Evolutionary conservation across 441 rosid species (phyloP).

Genomic region (Bruguiera hainesii): DNA sequence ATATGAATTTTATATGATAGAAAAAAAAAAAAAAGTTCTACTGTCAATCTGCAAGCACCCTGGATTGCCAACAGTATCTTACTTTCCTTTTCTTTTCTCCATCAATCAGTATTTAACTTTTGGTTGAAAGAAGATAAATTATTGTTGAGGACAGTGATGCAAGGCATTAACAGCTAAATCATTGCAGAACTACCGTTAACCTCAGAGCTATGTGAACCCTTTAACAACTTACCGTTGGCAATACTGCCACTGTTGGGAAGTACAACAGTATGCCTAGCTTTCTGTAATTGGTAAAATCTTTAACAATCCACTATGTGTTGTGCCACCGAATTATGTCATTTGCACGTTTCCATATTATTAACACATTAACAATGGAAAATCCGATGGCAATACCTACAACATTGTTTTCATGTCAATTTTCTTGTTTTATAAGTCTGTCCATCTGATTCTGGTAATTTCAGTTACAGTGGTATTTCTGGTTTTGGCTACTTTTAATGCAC

Average conservation of each 20-base stretch:
- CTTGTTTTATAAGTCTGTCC: not conserved
- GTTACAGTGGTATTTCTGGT: conserved; percentile 2
- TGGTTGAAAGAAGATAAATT: too few relatives aligned
- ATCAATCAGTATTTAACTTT: too few relatives aligned
- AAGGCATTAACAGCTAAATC: too few relatives aligned
- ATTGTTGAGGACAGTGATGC: too few relatives aligned
- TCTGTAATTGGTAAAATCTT: not conserved
- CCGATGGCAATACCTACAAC: not conserved
- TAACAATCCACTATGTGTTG: not conserved
- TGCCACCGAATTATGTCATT: conserved; percentile 1
- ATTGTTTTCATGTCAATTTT: not conserved
- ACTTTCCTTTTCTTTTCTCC: too few relatives aligned
- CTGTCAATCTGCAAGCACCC: not conserved
- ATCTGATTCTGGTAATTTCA: not conserved
- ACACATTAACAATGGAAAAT: conserved; percentile 3
- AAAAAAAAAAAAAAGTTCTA: too few relatives aligned
- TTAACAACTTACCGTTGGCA: too few relatives aligned
- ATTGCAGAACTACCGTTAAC: too few relatives aligned
- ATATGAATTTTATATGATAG: too few relatives aligned
- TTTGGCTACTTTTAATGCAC: conserved; percentile 3
- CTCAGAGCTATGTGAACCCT: too few relatives aligned
- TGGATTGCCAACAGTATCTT: not conserved
- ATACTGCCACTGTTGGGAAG: not conserved
- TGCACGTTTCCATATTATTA: not conserved
- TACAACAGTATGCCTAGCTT: not conserved